Conservation (phyloP, 2,329 filamentous ascomycete species). For the Epicoccum nigrum region DNA sequence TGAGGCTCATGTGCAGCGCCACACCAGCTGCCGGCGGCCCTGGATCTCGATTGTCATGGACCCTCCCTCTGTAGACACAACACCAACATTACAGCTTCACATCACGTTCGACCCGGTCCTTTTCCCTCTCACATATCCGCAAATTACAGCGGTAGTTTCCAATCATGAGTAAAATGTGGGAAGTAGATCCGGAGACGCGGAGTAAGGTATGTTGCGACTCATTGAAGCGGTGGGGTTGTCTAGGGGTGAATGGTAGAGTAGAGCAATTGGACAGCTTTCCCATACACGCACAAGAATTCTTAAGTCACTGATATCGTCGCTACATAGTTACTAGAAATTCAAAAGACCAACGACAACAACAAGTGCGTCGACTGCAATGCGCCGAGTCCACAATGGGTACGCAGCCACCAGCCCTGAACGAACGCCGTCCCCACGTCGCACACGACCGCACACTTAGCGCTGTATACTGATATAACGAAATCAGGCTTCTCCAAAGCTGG, state of each 20-base stretch:
- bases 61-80: constrained; percentile 12
- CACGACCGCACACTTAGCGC: constrained; percentile 8
- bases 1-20: constrained; percentile 19
- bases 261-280: neutral
- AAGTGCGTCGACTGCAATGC: constrained; percentile 94
- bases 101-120: constrained; percentile 1
- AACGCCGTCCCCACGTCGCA: neutral
- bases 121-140: neutral
- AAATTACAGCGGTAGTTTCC: constrained; percentile 9
- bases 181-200: constrained; percentile 96
- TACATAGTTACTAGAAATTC: constrained; percentile 80
- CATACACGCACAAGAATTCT: neutral
- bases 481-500: constrained; percentile 87
- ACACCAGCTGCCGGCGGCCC: constrained; percentile 5
- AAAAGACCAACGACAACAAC: constrained; percentile 88
- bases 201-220: constrained; percentile 71
- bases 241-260: constrained; percentile 9
- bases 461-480: constrained; percentile 25
- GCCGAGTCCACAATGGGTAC: constrained; percentile 96
- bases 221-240: constrained; percentile 13
- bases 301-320: constrained; percentile 23
- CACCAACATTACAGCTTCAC: constrained; percentile 4
- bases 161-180: constrained; percentile 82
- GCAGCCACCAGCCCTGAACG: constrained; percentile 23
- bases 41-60: constrained; percentile 14